Percentiles rank a stretch among this genome's conserved stretches.
Evolutionary conservation across 495 filamentous ascomycete species (phyloP).

Genomic region (Aspergillus cristatus): DNA sequence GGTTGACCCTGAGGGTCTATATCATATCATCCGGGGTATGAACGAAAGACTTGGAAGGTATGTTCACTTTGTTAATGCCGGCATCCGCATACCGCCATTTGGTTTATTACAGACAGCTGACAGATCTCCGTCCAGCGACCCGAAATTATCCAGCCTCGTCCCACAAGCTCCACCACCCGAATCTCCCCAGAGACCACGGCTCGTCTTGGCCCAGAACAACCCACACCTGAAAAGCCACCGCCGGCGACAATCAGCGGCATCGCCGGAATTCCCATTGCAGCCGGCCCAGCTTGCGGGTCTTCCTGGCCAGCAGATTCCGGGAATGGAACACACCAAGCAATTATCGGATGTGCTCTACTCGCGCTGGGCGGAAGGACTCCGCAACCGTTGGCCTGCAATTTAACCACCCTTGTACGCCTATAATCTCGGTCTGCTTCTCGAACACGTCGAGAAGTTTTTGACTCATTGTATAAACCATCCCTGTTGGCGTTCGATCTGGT

Average conservation of each 20-base stretch:
- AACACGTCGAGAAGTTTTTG: constrained; percentile 3
- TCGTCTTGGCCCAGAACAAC: constrained; percentile 73
- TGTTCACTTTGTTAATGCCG: constrained; percentile 12
- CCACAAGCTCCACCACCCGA: constrained; percentile 31
- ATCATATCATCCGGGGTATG: constrained; percentile 66
- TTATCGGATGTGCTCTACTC: constrained; percentile 83
- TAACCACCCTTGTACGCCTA: constrained; percentile 13
- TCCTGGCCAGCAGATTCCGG: constrained; percentile 46
- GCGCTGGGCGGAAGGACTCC: constrained; percentile 80
- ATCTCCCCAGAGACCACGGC: constrained; percentile 47
- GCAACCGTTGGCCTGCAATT: constrained; percentile 62
- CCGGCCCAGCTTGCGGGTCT: constrained; percentile 29
- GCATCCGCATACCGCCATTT: too few species aligned
- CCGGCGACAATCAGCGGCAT: constrained; percentile 52
- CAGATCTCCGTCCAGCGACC: constrained; percentile 29
- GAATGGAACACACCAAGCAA: constrained; percentile 87
- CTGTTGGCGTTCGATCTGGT: not conserved
- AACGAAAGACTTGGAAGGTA: constrained; percentile 50
- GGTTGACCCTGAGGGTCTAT: constrained; percentile 84
- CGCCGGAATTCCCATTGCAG: constrained; percentile 24
- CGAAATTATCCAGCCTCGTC: constrained; percentile 41
- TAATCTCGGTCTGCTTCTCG: constrained; percentile 5
- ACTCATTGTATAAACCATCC: not conserved
- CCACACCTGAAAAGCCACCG: constrained; percentile 74
- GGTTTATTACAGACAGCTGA: too few species aligned